A percentile compares a stretch with the other conserved stretches of the same genome.
phyloP scores from a whole-genome alignment of 2,329 filamentous ascomycete genomes.

The Botryotinia narcissicola region DNA sequence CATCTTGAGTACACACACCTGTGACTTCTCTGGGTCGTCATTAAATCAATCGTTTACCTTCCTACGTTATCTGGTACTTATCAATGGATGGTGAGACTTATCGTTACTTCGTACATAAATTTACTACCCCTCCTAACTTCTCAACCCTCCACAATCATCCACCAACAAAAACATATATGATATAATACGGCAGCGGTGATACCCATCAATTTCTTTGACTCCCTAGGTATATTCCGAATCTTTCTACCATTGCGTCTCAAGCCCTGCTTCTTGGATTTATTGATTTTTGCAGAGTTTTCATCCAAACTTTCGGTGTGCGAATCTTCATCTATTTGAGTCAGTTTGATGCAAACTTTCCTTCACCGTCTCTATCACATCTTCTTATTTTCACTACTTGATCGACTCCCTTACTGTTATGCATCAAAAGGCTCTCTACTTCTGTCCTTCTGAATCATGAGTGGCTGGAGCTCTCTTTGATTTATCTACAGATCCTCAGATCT shows the following conservation, averaged over 20 bases:
- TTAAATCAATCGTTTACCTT: constrained; percentile 3
- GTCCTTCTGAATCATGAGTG: constrained; percentile 13
- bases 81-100: background rate
- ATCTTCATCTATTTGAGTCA: constrained; percentile 5
- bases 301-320: constrained; percentile 9
- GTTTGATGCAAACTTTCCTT: background rate
- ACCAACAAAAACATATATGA: background rate
- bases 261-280: background rate
- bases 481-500: background rate
- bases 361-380: constrained; percentile 6
- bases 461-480: background rate
- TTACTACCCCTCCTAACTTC: background rate
- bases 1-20: background rate
- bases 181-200: background rate
- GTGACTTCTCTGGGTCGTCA: background rate
- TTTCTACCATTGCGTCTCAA: background rate
- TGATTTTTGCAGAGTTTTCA: constrained; percentile 9
- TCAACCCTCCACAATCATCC: background rate
- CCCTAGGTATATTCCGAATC: background rate
- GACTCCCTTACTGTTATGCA: constrained; percentile 11
- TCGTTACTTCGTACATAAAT: background rate
- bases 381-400: background rate
- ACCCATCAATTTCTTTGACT: background rate
- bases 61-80: background rate
- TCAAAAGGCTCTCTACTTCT: background rate